Evolutionary conservation across 805 yeast species (phyloP).

Genomic region (Starmerella scarabaei): DNA sequence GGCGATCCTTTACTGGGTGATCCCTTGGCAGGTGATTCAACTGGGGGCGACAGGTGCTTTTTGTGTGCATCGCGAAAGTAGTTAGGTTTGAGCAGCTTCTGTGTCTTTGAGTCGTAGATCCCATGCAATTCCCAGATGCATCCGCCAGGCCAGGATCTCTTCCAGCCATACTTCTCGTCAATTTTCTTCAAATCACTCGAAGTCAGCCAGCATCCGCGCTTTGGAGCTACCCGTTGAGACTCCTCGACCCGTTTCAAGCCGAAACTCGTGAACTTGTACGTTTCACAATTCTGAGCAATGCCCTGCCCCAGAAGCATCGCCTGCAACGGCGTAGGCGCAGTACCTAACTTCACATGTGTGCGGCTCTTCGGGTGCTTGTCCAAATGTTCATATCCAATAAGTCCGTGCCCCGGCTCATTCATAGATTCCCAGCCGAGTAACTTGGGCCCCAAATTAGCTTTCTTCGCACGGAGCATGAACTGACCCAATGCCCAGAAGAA

Average conservation of each 20-base stretch:
- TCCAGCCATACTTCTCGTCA: constrained; percentile 62
- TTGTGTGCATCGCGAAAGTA: constrained; percentile 32
- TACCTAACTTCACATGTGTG: constrained; percentile 51
- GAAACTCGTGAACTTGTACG: constrained; percentile 53
- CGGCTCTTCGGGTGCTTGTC: constrained; percentile 18
- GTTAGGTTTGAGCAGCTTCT: constrained; percentile 31
- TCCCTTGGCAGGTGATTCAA: not conserved
- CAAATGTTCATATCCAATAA: constrained; percentile 50
- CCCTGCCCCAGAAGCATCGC: constrained; percentile 72
- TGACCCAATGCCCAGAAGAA: constrained; percentile 42
- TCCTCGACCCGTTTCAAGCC: constrained; percentile 61
- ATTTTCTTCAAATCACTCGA: constrained; percentile 30
- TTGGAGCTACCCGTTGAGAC: constrained; percentile 45
- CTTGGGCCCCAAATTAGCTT: constrained; percentile 27
- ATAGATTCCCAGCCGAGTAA: constrained; percentile 65
- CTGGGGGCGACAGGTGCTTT: not conserved
- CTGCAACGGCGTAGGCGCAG: constrained; percentile 73
- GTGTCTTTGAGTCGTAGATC: constrained; percentile 48
- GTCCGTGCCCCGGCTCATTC: constrained; percentile 76
- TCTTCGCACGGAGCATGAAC: constrained; percentile 34
- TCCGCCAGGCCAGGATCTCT: constrained; percentile 63
- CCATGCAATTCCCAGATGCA: constrained; percentile 75
- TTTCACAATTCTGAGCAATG: constrained; percentile 49
- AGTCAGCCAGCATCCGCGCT: constrained; percentile 53
- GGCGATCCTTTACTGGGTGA: not conserved